Base-by-base conservation (phyloP, 768 basidiomycete genomes). In the Lactifluus hygrophoroides region DNA sequence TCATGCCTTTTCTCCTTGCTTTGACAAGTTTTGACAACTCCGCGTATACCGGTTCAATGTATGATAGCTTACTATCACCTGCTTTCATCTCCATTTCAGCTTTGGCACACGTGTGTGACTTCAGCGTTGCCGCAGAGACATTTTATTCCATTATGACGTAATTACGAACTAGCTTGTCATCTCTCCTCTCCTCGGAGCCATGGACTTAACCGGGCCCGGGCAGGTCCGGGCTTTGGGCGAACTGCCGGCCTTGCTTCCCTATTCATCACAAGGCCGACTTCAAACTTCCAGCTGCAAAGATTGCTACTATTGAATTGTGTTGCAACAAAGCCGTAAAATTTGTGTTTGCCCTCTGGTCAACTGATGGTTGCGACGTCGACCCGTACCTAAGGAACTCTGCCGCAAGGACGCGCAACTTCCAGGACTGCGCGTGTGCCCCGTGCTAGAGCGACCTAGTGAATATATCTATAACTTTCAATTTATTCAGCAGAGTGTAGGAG, bases 401-500 rank as follows among this genome's bases (percentile, higher is more conserved):
- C 9, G 47, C 70, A 2, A 74, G 75, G 17, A 85, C 8, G 10
- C 30, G 10, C n/a, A n/a, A n/a, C n/a, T n/a, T n/a, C n/a, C n/a
- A n/a, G n/a, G n/a, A n/a, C n/a, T 32, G 32, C 32, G 32, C 32
- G 32, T 32, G n/a, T n/a, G n/a, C n/a, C n/a, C n/a, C 30, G 9
- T 89, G 87, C 64, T 83, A 84, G 0, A 64, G 74, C 0, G 80
- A 78, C 17, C 79, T 79, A n/a, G 19, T 89, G 86, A 65, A 76
- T 76, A 32, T 90, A 86, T 69, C 80, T 86, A 2, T 88, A 80
- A 72, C 85, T 85, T 67, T 88, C 85, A 86, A 81, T 86, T 25
- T 83, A 88, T 68, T 77, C 80, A 0, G 70, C 77, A 11, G 73
- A 82, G 56, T 79, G 78, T 58, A 84, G 85, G 14, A 76, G 68